Evolutionary conservation across 2,329 filamentous ascomycete species (phyloP).

Genomic region (Neonectria hederae): DNA sequence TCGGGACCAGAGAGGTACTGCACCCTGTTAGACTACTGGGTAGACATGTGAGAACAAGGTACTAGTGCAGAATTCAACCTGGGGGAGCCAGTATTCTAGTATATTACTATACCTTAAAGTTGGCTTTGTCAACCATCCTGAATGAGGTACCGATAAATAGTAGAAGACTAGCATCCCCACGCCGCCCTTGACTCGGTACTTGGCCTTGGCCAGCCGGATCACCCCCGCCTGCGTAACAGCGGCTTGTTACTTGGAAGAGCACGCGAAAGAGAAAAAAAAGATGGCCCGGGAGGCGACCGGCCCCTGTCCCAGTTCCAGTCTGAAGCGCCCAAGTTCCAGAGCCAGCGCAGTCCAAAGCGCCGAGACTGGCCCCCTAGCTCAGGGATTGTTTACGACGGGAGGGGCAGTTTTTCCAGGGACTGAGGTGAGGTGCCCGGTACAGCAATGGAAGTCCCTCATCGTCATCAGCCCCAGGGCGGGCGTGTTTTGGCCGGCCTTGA

Average conservation of each 20-base stretch:
- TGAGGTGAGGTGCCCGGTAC: not conserved
- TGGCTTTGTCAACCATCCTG: too few relatives aligned
- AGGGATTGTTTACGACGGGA: not conserved
- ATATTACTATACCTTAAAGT: not conserved
- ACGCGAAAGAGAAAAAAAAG: not conserved
- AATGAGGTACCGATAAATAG: not conserved
- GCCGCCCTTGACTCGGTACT: not conserved
- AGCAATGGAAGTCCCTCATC: not conserved
- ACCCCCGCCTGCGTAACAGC: not conserved
- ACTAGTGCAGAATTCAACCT: not conserved
- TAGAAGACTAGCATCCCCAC: not conserved
- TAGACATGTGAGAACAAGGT: not conserved
- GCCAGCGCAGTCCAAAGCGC: not conserved
- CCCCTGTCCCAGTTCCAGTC: slow-evolving; percentile 3
- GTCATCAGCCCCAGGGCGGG: not conserved
- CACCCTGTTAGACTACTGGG: not conserved
- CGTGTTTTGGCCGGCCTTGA: not conserved
- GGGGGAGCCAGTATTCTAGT: not conserved
- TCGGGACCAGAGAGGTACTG: too few relatives aligned
- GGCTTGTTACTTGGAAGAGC: not conserved
- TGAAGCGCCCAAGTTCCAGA: not conserved
- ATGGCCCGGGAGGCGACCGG: not conserved
- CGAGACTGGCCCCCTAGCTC: not conserved
- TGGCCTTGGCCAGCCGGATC: not conserved
- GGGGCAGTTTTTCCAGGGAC: not conserved